Conservation (phyloP, 2,329 filamentous ascomycete species). For the Colletotrichum sp. region DNA sequence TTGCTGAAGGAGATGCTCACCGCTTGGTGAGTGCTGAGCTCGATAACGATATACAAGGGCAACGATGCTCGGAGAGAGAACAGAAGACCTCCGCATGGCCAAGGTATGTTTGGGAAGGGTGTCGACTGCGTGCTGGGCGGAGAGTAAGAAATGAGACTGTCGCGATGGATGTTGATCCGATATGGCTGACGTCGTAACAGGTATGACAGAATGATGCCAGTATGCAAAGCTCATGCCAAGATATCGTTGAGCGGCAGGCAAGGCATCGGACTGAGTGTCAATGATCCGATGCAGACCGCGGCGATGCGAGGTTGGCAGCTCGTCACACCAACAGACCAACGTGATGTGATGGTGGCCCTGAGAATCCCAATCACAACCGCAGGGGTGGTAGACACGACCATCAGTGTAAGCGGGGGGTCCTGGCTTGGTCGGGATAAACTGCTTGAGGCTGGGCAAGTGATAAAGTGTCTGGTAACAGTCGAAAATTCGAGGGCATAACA, state of each 20-base stretch:
- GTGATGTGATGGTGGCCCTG: not conserved
- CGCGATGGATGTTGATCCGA: not conserved
- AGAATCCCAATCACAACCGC: not conserved
- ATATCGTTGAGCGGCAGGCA: not conserved
- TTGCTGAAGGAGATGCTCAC: not conserved
- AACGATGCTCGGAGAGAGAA: not conserved
- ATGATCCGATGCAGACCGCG: not conserved
- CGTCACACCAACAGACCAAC: not conserved
- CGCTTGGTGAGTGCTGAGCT: not conserved
- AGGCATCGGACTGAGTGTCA: not conserved
- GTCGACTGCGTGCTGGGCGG: not conserved
- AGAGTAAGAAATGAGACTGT: not conserved
- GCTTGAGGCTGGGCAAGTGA: not conserved
- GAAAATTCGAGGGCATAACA: not conserved
- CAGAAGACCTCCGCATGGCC: not conserved
- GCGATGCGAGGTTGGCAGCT: not conserved
- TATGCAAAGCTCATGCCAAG: not conserved
- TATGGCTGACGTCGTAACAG: not conserved
- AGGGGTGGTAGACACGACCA: not conserved
- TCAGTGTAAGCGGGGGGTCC: slow-evolving; percentile 2
- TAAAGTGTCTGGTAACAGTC: not conserved
- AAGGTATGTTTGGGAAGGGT: not conserved
- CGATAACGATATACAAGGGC: not conserved
- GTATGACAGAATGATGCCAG: not conserved
- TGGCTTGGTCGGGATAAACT: not conserved